These are phyloP conservation scores for Penicillium malachiteum DNA, from an alignment of 495 filamentous ascomycete genomes.

Conservation along the genomic window DNA sequence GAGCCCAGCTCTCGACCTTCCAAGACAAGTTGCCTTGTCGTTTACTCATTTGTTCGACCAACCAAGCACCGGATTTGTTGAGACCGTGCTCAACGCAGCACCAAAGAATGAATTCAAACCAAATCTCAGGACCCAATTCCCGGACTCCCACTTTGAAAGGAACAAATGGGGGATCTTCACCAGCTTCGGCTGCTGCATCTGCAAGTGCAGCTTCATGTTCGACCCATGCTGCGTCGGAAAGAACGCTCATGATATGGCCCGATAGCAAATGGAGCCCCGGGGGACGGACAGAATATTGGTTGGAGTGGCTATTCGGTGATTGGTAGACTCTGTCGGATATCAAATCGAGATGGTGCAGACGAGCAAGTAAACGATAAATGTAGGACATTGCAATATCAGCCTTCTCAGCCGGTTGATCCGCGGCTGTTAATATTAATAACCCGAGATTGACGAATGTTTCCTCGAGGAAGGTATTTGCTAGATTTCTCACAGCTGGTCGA, in stretches of 20 bases:
- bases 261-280: constrained; percentile 58
- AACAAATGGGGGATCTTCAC: constrained; percentile 52
- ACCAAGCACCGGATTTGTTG: constrained; percentile 49
- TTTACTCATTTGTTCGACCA: constrained; percentile 43
- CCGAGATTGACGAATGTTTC: constrained; percentile 45
- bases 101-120: constrained; percentile 68
- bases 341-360: constrained; percentile 56
- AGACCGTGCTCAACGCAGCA: constrained; percentile 63
- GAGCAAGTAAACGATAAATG: constrained; percentile 58
- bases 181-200: constrained; percentile 43
- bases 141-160: constrained; percentile 51
- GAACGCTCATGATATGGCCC: constrained; percentile 56
- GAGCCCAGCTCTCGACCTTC: constrained; percentile 41
- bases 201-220: constrained; percentile 48
- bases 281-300: constrained; percentile 48
- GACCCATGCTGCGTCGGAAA: constrained; percentile 63
- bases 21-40: constrained; percentile 33
- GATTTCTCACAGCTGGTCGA: constrained; percentile 18
- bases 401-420: constrained; percentile 38
- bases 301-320: constrained; percentile 31
- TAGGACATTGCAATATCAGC: constrained; percentile 52
- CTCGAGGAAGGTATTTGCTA: constrained; percentile 24
- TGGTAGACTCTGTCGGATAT: constrained; percentile 61
- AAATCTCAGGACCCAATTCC: constrained; percentile 57
- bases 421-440: constrained; percentile 52